These are phyloP conservation scores for Cornus controversa DNA, from an alignment of 148 eudicot genomes.

Conservation along the genomic window DNA sequence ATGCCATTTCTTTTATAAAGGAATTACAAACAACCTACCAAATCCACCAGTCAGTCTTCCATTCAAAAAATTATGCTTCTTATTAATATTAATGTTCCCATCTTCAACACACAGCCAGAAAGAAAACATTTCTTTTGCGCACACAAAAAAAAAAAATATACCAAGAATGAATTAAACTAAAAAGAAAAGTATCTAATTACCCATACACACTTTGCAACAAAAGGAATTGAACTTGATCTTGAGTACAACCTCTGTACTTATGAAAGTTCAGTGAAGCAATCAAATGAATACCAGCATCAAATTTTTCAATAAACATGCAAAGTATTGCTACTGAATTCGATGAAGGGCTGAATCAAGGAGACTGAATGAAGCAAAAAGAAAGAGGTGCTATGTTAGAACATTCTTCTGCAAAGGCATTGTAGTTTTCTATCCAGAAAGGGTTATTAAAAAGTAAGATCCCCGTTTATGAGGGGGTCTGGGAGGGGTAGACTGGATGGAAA, in stretches of 20 bases:
- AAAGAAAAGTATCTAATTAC: not conserved
- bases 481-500: too few species aligned
- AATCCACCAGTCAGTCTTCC: not conserved
- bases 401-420: too few species aligned
- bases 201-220: not conserved
- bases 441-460: too few species aligned
- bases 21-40: not conserved
- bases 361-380: not conserved
- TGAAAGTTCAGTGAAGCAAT: not conserved
- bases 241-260: not conserved
- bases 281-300: not conserved
- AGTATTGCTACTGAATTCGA: not conserved
- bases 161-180: not conserved
- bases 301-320: not conserved
- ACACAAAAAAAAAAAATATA: too few species aligned
- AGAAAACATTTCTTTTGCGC: too few species aligned
- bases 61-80: not conserved
- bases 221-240: not conserved
- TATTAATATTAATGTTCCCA: too few species aligned
- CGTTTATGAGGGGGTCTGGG: too few species aligned
- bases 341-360: not conserved
- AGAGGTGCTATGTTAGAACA: not conserved
- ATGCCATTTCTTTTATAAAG: not conserved
- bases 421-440: too few species aligned
- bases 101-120: not conserved